phyloP scores from a whole-genome alignment of 2,329 filamentous ascomycete species.

The Colletotrichum australisinense region DNA sequence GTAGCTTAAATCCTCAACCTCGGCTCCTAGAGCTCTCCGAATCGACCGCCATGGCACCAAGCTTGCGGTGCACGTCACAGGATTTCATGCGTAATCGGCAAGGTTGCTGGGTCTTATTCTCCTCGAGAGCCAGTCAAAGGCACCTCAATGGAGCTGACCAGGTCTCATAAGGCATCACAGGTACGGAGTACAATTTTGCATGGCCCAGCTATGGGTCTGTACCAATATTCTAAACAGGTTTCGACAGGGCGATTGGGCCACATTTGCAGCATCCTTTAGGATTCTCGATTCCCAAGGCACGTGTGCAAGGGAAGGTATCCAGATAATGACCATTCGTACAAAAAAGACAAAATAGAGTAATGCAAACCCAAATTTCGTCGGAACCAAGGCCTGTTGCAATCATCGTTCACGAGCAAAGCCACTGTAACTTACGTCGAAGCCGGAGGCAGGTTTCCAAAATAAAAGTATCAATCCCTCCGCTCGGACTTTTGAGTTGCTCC shows the following conservation, averaged over 20 bases:
- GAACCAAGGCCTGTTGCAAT: too few species aligned
- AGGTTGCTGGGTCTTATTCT: background rate
- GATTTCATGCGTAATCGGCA: background rate
- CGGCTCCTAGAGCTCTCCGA: background rate
- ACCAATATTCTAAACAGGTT: background rate
- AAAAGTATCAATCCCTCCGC: background rate
- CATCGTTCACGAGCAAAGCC: background rate
- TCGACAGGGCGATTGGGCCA: background rate
- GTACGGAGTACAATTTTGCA: background rate
- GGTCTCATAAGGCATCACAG: background rate
- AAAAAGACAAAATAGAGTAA: background rate
- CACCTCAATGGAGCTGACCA: background rate
- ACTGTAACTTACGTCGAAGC: too few species aligned
- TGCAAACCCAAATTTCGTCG: background rate
- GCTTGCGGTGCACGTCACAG: background rate
- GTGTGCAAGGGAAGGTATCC: background rate
- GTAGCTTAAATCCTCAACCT: background rate
- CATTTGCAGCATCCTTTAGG: background rate
- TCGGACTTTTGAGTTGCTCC: conserved; percentile 30
- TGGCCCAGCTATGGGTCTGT: background rate
- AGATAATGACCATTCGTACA: background rate
- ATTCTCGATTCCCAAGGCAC: background rate
- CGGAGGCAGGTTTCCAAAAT: background rate
- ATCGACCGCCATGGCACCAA: too few species aligned
- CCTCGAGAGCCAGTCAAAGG: background rate